Percentiles rank a stretch among this genome's conserved stretches.
These are phyloP conservation scores for Fomitopsis betulina DNA, from an alignment of 1,284 basidiomycete species.

Conservation along the genomic window DNA sequence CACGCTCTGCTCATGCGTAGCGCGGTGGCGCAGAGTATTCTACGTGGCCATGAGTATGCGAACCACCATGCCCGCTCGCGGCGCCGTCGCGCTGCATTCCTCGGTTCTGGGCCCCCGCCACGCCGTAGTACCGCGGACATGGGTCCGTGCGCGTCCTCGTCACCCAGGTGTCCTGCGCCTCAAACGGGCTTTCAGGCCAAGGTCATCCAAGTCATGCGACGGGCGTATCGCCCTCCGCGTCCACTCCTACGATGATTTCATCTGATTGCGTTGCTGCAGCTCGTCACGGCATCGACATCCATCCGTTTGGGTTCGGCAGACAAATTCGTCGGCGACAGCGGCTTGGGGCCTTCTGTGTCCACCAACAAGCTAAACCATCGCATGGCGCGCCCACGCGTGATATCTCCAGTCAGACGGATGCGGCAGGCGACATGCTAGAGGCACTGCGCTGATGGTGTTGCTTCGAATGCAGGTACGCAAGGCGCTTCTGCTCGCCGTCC, in stretches of 20 bases:
- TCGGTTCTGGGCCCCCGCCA: too few species aligned
- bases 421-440: background rate
- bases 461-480: background rate
- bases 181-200: background rate
- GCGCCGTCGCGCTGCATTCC: too few species aligned
- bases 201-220: background rate
- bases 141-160: background rate
- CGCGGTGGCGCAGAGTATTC: background rate
- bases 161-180: background rate
- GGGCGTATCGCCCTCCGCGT: background rate
- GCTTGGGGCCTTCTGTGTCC: background rate
- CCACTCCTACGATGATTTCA: background rate
- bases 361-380: background rate
- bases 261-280: background rate
- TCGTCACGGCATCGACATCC: background rate
- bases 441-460: background rate
- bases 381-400: background rate
- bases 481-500: background rate
- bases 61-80: background rate
- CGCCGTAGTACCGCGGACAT: too few species aligned
- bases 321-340: background rate
- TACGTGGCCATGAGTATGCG: background rate
- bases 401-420: background rate
- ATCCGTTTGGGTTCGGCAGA: background rate
- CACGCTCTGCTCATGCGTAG: background rate